Conservation (phyloP, 2,329 filamentous ascomycete species). For the Ceratocystis huliohia region DNA sequence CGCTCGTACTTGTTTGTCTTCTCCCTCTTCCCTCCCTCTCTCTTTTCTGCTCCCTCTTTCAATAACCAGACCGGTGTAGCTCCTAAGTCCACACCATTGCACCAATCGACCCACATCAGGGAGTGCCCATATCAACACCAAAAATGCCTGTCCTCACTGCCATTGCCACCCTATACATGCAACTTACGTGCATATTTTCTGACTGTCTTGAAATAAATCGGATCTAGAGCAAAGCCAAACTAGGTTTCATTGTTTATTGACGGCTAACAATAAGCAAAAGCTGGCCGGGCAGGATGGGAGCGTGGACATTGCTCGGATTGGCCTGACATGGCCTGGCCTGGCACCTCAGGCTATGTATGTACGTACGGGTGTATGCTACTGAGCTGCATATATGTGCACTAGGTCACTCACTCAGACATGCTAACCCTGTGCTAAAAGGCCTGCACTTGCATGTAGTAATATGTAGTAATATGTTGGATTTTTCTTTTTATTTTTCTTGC, state of each 20-base stretch:
- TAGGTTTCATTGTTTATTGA: not conserved
- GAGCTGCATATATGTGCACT: not conserved
- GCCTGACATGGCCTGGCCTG: not conserved
- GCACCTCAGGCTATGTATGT: not conserved
- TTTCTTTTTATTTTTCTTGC: not conserved
- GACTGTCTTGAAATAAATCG: not conserved
- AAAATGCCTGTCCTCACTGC: not conserved
- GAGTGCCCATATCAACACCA: not conserved
- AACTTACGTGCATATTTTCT: not conserved
- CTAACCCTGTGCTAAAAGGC: not conserved
- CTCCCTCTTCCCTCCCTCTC: too few relatives aligned
- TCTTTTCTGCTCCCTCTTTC: too few relatives aligned
- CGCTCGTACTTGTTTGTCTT: too few relatives aligned
- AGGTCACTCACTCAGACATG: not conserved
- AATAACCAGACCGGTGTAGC: too few relatives aligned
- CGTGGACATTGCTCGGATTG: too few relatives aligned
- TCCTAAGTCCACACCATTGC: too few relatives aligned
- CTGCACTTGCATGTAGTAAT: not conserved
- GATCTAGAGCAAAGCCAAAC: not conserved
- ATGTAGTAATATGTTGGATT: not conserved
- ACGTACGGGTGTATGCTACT: not conserved
- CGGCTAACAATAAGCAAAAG: not conserved
- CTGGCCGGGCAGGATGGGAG: too few relatives aligned
- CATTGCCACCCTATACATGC: constrained; percentile 3
- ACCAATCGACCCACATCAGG: too few relatives aligned